phyloP scores from a whole-genome alignment of 202 grass and related monocot genomes.

The Carex sylvatica region DNA sequence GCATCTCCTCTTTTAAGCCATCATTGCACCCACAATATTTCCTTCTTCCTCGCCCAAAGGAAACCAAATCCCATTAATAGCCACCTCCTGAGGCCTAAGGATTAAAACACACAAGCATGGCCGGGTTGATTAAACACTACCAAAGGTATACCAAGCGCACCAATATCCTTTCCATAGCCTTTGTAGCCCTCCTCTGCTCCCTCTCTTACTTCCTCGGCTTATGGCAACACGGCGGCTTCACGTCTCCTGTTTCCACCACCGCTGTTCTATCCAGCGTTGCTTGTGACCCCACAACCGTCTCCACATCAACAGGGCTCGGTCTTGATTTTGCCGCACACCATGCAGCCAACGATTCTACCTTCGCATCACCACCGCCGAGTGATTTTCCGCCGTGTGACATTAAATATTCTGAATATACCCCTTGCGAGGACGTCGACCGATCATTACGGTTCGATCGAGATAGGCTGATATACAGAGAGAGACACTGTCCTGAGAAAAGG shows the following conservation, averaged over 20 bases:
- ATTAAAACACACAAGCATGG: not conserved
- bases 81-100: not conserved
- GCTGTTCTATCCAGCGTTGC: constrained; percentile 32
- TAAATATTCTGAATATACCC: constrained; percentile 86
- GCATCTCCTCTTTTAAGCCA: constrained; percentile 21
- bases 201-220: constrained; percentile 59
- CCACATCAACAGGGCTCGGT: constrained; percentile 16
- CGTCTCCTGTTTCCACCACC: constrained; percentile 39
- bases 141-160: constrained; percentile 29
- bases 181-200: constrained; percentile 46
- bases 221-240: constrained; percentile 62
- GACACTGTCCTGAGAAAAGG: constrained; percentile 41
- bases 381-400: constrained; percentile 46
- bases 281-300: not conserved
- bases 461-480: constrained; percentile 63
- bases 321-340: constrained; percentile 67
- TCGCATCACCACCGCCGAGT: constrained; percentile 16
- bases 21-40: constrained; percentile 28
- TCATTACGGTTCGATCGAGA: constrained; percentile 74
- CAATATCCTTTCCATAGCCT: constrained; percentile 40
- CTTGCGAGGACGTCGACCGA: constrained; percentile 80
- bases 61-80: constrained; percentile 14
- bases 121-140: not conserved
- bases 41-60: not conserved
- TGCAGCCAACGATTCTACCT: constrained; percentile 37